Base-by-base conservation (phyloP, 352 stramenopile species). In the Phytopythium aichiense region DNA sequence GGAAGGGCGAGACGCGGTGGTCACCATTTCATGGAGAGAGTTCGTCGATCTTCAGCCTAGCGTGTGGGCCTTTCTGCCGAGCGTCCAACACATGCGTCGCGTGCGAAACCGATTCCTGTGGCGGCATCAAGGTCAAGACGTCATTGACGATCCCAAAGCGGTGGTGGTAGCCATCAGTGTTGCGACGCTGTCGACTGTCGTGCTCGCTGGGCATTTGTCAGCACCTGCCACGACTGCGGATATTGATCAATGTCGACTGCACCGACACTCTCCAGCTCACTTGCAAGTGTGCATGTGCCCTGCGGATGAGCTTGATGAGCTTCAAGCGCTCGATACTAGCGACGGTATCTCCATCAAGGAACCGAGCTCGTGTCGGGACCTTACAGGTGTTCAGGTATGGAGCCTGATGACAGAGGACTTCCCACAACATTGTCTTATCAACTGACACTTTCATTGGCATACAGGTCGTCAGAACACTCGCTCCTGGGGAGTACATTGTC, bases 401-500 rank as follows among this genome's bases (percentile, higher is more conserved):
- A 35, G 3, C 7, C 25, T n/a, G 20, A 18, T 16, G 7, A 0
- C 37, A 1, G 20, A 35, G 1, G 20, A 16, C 46, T 31, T 8
- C 13, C 0, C 23, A 8, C n/a, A 12, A 11, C 7, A 22, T 33
- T 13, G 50, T 12, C 2, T 15, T n/a, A 18, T n/a, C 20, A 46
- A 11, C 12, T 46, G n/a, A 57, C 25, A 43, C 31, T 60, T 18
- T 38, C 23, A 7, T 38, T 40, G 61, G 7, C 37, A 31, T 30
- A 18, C 22, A 81, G 65, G 45, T 68, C n/a, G 64, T 73, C n/a
- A 30, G 49, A 28, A 71, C 69, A 1, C 62, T 85, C 25, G 60
- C 60, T 31, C 58, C 73, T 12, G 76, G 76, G 0, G 76, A 85
- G 50, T 85, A 82, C 63, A 59, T 85, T 43, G 60, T 81, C 25